Evolutionary conservation across 306 rosid genomes (phyloP).

Genomic region (Malus orientalis): DNA sequence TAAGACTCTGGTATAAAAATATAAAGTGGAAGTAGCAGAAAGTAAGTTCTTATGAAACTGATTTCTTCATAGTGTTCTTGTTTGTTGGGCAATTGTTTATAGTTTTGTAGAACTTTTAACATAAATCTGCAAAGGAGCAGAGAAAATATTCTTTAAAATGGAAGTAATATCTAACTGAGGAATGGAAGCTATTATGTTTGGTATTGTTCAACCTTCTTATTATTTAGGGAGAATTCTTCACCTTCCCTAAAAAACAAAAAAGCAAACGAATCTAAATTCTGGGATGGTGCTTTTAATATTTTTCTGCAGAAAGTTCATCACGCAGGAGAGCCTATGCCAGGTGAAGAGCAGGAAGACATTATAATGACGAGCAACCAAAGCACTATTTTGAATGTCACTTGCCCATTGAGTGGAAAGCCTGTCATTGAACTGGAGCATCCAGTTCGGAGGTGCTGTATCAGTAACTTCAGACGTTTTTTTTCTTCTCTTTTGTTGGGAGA

Average conservation of each 20-base stretch:
- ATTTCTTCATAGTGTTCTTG: neutral
- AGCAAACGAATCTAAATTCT: neutral
- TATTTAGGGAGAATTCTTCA: no score
- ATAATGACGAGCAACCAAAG: slow-evolving; percentile 80
- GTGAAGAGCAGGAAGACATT: slow-evolving; percentile 88
- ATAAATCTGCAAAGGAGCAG: neutral
- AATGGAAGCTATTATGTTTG: neutral
- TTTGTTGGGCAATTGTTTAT: neutral
- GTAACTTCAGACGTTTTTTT: neutral
- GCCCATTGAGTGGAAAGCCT: slow-evolving; percentile 85
- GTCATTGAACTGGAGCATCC: slow-evolving; percentile 63
- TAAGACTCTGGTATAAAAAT: neutral
- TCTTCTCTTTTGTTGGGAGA: neutral
- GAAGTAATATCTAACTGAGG: neutral
- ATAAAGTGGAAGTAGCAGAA: neutral
- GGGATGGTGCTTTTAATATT: slow-evolving; percentile 13
- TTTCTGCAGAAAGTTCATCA: slow-evolving; percentile 84
- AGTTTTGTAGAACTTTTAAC: neutral
- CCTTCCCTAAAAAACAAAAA: no score
- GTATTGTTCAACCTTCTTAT: neutral
- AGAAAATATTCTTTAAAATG: neutral
- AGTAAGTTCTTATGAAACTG: neutral
- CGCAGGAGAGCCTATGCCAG: slow-evolving; percentile 81
- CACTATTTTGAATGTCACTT: slow-evolving; percentile 51
- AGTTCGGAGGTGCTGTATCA: slow-evolving; percentile 64